phyloP scores from a whole-genome alignment of 768 basidiomycete genomes.

The Kwoniella dendrophila region DNA sequence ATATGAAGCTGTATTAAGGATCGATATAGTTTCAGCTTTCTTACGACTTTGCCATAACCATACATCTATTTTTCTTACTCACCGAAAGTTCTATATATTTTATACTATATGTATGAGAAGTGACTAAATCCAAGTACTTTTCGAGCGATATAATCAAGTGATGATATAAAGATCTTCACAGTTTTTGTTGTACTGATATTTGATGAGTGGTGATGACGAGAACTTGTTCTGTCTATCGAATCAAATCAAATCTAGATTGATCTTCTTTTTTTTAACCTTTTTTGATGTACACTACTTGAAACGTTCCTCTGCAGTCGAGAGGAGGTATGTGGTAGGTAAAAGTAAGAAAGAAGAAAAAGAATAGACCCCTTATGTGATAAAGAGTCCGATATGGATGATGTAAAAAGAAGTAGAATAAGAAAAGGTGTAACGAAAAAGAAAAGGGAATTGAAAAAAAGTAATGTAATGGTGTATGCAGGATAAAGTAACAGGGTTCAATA shows the following conservation, averaged over 20 bases:
- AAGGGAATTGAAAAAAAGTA: background rate
- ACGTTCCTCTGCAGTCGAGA: background rate
- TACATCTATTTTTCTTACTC: no score
- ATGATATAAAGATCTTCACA: background rate
- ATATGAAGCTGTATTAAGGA: no score
- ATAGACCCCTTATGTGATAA: conserved; percentile 11
- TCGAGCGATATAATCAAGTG: background rate
- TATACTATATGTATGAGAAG: background rate
- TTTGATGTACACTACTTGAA: background rate
- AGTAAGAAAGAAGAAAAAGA: background rate
- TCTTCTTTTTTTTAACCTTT: conserved; percentile 6
- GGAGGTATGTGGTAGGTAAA: background rate
- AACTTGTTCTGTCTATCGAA: background rate
- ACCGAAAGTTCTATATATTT: background rate
- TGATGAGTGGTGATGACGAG: conserved; percentile 17
- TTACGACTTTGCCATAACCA: no score
- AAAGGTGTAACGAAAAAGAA: background rate
- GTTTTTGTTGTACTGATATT: conserved; percentile 5
- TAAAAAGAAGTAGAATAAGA: background rate
- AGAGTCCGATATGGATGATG: conserved; percentile 18
- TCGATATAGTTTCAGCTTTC: no score
- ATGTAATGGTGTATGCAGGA: background rate
- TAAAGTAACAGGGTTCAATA: background rate
- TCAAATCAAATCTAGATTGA: background rate
- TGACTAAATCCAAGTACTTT: background rate